Base-by-base conservation (phyloP, 495 filamentous ascomycete species). In the Podospora appendiculata region DNA sequence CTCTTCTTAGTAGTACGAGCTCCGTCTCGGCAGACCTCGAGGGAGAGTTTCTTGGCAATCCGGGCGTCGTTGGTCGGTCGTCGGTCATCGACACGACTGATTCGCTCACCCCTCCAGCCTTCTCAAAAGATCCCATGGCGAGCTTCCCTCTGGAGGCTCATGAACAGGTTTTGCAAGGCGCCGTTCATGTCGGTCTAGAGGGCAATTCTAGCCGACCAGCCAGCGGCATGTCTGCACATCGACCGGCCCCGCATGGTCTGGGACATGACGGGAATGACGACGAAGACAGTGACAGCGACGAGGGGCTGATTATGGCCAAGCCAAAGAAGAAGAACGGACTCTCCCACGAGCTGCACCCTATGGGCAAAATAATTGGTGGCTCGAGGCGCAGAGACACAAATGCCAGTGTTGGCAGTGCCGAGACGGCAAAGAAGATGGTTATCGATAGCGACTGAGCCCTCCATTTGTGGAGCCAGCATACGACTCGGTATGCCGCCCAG, bases 1-100 rank as follows among this genome's bases (percentile, higher is more conserved):
- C 87, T 39, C 77, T 90, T 6, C 72, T 88, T 12, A 89, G 86
- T 33, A 82, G 85, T n/a, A 85, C 85, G n/a, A 88, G 86, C 32
- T 90, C 87, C n/a, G 70, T 89, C 16, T 89, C 84, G 16, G 82
- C 73, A 11, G 76, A 80, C 41, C 61, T 71, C 1, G 80, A 82
- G 56, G 76, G 72, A 6, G 77, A 82, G 33, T 76, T 79, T 41
- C 66, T 80, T 12, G 59, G 70, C 47, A 63, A 65, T n/a, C 77
- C 77, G 6, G 76, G 76, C 4, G 61, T 71, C 6, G 58, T 75
- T 32, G 60, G 63, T 41, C 63, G 62, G 32, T 59, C 63, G 32
- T 68, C 65, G 10, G 61, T 69, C 32, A 70, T 72, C 32, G 70
- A 74, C 42, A 76, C 78, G 0, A 70, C 74, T 2, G 76, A 80